Base-by-base conservation (phyloP, 345 rosid genomes). In the Arabis hirsuta region DNA sequence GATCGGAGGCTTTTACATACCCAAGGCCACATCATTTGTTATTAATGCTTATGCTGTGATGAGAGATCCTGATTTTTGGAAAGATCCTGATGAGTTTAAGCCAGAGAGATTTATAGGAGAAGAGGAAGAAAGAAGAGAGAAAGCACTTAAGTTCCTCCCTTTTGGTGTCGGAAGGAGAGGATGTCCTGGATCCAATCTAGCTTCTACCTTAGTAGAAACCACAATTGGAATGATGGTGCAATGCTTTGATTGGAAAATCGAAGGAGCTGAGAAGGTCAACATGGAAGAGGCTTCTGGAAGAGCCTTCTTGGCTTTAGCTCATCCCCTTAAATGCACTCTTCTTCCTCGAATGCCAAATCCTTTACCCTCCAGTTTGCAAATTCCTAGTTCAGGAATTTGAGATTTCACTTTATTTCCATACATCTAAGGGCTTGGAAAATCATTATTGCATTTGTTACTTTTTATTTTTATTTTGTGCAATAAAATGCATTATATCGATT, bases 111-210 rank as follows among this genome's bases (percentile, higher is more conserved):
- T 67, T 16, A 22, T 67, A 16, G 55, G 29, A 3, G 11, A 50
- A 32, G 54, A 20, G 11, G 6, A 12, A 11, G 39, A 20, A 11
- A 24, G 5, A 52, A 54, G 41, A 20, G 73, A 56, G 26, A 38
- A 67, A 22, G 36, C 12, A 44, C 39, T 70, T 27, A 38, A 60
- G 16, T 67, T 48, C 45, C 26, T 53, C 32, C 73, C 69, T 20
- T 52, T 60, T 9, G 63, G 73, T 12, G 45, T 6, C 5, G 69
- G 73, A 38, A 74, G 78, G 29, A 59, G 73, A 59, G 78, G 24
- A 9, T 67, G 73, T n/a, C 78, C 73, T 5, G 57, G 56, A 12
- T 36, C 52, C 10, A 14, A 54, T 42, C 26, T 76, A 31, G 70
- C 79, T 14, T 69, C 12, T 38, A 0, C 29, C 11, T 1, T 55